Percentiles rank a stretch among this genome's conserved stretches.
Evolutionary conservation across 331 rosid genomes (phyloP).

Genomic region (Quercus tomentella): DNA sequence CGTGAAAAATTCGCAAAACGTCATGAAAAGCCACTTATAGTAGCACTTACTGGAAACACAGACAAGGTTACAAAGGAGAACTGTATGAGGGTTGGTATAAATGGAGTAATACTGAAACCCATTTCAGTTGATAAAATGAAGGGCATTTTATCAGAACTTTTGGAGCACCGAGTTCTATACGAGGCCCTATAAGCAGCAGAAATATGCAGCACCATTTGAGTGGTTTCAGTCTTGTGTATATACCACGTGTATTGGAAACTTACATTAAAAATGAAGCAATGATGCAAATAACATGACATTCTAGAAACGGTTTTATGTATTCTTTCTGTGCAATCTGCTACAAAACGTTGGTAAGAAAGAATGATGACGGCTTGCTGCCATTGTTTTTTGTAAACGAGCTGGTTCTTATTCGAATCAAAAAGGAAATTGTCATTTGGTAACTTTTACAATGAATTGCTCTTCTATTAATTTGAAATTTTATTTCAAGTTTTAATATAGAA

Average conservation of each 20-base stretch:
- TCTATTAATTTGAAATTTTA: too few species aligned
- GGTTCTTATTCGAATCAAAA: background rate
- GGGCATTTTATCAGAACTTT: constrained; percentile 59
- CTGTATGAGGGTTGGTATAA: constrained; percentile 78
- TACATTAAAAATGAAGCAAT: constrained; percentile 3
- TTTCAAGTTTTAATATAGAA: too few species aligned
- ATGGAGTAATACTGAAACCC: constrained; percentile 81
- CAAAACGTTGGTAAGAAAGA: constrained; percentile 1
- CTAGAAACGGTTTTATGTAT: background rate
- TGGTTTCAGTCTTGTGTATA: constrained; percentile 23
- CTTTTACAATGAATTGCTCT: background rate
- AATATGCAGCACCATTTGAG: constrained; percentile 6
- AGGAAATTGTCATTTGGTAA: background rate
- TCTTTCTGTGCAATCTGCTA: background rate
- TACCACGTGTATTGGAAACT: constrained; percentile 17
- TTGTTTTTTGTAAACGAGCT: constrained; percentile 22
- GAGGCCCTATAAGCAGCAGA: constrained; percentile 43
- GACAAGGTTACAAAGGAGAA: constrained; percentile 70
- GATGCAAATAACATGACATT: constrained; percentile 15
- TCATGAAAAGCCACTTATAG: constrained; percentile 69
- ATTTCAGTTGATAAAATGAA: constrained; percentile 91
- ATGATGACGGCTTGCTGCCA: constrained; percentile 1
- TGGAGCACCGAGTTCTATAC: constrained; percentile 68
- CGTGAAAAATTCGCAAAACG: constrained; percentile 61
- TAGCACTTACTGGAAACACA: constrained; percentile 74